Evolutionary conservation across 2,329 filamentous ascomycete species (phyloP).

Genomic region (Zymoseptoria ardabiliae): DNA sequence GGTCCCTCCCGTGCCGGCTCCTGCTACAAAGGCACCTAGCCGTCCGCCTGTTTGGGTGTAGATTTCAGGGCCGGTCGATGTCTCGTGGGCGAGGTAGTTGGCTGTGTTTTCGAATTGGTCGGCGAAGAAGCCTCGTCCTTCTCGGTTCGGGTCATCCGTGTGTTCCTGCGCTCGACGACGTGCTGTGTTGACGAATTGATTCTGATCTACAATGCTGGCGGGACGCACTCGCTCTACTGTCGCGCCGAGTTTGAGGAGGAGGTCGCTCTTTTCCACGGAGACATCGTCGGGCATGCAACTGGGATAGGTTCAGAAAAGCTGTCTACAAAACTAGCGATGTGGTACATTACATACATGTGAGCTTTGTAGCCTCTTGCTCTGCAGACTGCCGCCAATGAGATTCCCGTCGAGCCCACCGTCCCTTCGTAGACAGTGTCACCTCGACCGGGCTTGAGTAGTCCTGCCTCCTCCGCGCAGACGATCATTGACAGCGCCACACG

Average conservation of each 20-base stretch:
- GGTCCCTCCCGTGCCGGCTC: conserved; percentile 90
- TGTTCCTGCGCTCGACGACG: conserved; percentile 69
- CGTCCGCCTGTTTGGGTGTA: conserved; percentile 64
- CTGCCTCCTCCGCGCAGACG: conserved; percentile 65
- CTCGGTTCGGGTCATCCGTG: conserved; percentile 48
- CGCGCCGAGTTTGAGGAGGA: conserved; percentile 83
- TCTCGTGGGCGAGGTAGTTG: conserved; percentile 80
- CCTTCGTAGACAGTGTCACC: conserved; percentile 97
- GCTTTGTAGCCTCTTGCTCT: conserved; percentile 83
- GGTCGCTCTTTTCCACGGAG: conserved; percentile 76
- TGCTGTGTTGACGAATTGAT: conserved; percentile 92
- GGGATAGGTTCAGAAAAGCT: conserved; percentile 10
- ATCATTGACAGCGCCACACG: conserved; percentile 90
- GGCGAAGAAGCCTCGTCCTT: conserved; percentile 80
- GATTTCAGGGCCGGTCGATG: conserved; percentile 84
- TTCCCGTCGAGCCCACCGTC: conserved; percentile 92
- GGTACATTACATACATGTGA: conserved; percentile 58
- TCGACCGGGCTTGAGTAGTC: conserved; percentile 66
- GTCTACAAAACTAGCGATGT: neutral
- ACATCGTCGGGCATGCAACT: conserved; percentile 93
- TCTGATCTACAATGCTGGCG: conserved; percentile 85
- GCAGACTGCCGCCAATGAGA: conserved; percentile 83
- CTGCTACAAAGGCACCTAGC: conserved; percentile 83
- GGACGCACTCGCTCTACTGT: conserved; percentile 86
- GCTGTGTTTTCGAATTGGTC: conserved; percentile 91